Conservation (phyloP, 768 basidiomycete species). For the Trametes coccinea region DNA sequence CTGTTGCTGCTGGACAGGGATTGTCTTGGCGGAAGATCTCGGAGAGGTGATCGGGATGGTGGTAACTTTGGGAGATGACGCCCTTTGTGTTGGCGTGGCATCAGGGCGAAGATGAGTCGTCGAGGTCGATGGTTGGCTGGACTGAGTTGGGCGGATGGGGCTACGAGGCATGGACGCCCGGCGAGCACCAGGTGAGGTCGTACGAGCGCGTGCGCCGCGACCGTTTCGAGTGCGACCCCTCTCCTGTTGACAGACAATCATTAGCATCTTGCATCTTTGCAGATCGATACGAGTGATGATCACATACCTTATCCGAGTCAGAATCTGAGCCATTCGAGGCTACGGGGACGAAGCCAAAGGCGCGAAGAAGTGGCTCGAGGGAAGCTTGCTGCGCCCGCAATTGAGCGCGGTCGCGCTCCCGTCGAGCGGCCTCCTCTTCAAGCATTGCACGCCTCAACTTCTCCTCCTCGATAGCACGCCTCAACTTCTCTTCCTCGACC, state of each 20-base stretch:
- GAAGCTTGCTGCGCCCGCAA: constrained; percentile 12
- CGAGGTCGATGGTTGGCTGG: neutral
- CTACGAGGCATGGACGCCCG: constrained; percentile 7
- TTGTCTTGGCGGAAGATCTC: constrained; percentile 2
- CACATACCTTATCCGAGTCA: constrained; percentile 17
- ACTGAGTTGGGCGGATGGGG: constrained; percentile 2
- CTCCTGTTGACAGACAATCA: neutral
- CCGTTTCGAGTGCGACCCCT: constrained; percentile 2
- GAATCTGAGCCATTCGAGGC: constrained; percentile 1
- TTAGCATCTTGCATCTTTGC: neutral
- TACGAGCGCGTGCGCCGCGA: constrained; percentile 12
- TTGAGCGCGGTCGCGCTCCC: constrained; percentile 8
- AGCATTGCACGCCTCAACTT: constrained; percentile 13
- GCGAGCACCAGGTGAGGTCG: constrained; percentile 13
- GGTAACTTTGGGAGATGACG: constrained; percentile 6
- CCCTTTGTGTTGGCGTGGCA: constrained; percentile 4
- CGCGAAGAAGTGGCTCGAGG: constrained; percentile 21
- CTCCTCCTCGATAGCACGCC: constrained; percentile 19
- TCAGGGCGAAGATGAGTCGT: constrained; percentile 3
- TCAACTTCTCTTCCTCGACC: constrained; percentile 15
- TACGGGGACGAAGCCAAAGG: constrained; percentile 14
- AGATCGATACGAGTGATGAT: neutral
- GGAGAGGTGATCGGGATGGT: constrained; percentile 18
- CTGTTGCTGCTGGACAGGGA: neutral
- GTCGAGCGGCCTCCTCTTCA: constrained; percentile 16